Conservation (phyloP, 495 filamentous ascomycete species). For the Aspergillus conjunctus region DNA sequence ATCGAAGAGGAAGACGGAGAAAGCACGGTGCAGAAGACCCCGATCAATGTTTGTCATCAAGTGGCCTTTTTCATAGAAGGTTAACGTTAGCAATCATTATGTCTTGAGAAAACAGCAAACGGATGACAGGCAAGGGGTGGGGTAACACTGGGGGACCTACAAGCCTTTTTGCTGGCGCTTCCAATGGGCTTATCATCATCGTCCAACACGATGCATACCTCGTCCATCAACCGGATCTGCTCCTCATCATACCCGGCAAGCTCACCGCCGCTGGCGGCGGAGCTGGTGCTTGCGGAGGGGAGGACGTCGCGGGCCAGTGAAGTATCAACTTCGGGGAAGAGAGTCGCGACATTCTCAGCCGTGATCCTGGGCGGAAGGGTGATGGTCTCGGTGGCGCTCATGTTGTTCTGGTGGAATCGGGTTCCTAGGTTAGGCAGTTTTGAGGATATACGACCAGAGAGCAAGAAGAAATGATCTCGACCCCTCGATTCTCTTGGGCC, state of each 20-base stretch:
- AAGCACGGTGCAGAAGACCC: conserved; percentile 93
- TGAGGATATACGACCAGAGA: too few species aligned
- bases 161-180: conserved; percentile 97
- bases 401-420: conserved; percentile 26
- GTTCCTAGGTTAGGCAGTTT: neutral
- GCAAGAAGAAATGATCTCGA: neutral
- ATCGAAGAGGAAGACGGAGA: conserved; percentile 98
- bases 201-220: conserved; percentile 96
- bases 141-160: conserved; percentile 53
- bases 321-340: conserved; percentile 97
- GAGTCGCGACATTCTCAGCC: conserved; percentile 79
- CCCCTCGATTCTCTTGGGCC: neutral
- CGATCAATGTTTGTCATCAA: conserved; percentile 97
- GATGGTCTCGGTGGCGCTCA: conserved; percentile 55
- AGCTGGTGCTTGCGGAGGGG: conserved; percentile 38
- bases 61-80: conserved; percentile 63
- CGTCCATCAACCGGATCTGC: conserved; percentile 97
- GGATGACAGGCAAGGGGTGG: neutral
- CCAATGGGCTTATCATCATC: conserved; percentile 92
- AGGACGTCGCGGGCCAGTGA: conserved; percentile 66
- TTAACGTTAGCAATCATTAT: neutral
- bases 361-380: conserved; percentile 58
- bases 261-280: conserved; percentile 46
- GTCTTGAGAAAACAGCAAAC: neutral
- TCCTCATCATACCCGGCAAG: conserved; percentile 92